Evolutionary conservation across 768 basidiomycete species (phyloP), one percentile per base, ranked within the genome.

Genomic region (Termitomyces sp.): DNA sequence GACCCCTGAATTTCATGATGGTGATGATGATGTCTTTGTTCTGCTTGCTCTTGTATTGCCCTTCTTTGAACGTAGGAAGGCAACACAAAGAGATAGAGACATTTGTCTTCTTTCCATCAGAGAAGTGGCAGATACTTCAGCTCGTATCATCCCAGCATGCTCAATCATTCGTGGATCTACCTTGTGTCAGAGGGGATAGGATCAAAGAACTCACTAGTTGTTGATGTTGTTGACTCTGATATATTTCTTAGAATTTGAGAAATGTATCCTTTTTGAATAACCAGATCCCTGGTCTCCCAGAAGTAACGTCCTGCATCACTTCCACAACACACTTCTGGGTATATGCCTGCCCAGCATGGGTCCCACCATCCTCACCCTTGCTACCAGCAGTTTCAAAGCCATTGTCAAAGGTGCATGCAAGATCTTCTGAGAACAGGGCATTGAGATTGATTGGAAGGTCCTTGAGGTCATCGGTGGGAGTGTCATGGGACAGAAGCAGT

Each of bases 271-370:
- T 20, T 43, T 3, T 14, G 20, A 43, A n/a, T n/a, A n/a, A n/a
- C 48, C 68, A 98, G 95, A 96, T 99, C 52, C 97, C 97, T 51
- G 97, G 97, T 27, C 81, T 99, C 8, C 91, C 94, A 9, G 89
- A 93, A 68, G 94, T 99, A 46, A 93, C 95, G 13, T 88, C 90
- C 30, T 78, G 80, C 16, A 87, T 98, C 53, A 97, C 97, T 1
- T 95, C 95, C 5, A 64, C 81, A 9, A 87, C 91, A 0, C 95
- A 98, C 72, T 99, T 4, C 80, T 99, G 9, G 97, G 97, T 4
- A 97, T 98, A 55, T 98, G 97, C 71, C 85, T 99, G 34, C 98
- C 96, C 2, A 97, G 97, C 7, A 97, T 96, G 5, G 97, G 97
- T 0, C 97, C 97, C 4, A 98, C 97, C 5, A 97, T 98, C 61